Conservation (phyloP, 2,329 filamentous ascomycete species). For the Aotearoamyces nothofagi region DNA sequence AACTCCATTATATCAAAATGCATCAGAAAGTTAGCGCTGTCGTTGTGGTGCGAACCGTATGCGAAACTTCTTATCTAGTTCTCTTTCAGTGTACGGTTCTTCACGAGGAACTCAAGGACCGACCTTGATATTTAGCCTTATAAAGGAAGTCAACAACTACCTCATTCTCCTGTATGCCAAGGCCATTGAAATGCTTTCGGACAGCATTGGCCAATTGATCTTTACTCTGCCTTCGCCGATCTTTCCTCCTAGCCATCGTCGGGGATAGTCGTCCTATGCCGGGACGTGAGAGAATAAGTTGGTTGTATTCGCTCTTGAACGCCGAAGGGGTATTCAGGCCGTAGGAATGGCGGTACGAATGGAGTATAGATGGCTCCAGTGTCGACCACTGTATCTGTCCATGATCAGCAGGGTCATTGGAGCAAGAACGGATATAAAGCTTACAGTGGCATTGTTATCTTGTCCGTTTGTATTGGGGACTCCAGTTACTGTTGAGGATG, state of each 20-base stretch:
- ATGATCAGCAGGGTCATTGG: background rate
- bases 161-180: slow-evolving; percentile 68
- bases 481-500: slow-evolving; percentile 5
- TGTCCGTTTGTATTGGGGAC: slow-evolving; percentile 5
- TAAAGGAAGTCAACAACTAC: slow-evolving; percentile 48
- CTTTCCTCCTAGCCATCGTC: slow-evolving; percentile 54
- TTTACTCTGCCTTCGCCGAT: slow-evolving; percentile 52
- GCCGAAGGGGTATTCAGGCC: slow-evolving; percentile 54
- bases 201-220: slow-evolving; percentile 58
- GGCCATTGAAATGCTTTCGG: slow-evolving; percentile 70
- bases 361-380: slow-evolving; percentile 52
- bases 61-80: slow-evolving; percentile 22
- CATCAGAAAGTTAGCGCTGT: slow-evolving; percentile 10
- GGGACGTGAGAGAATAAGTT: slow-evolving; percentile 43
- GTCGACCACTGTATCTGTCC: slow-evolving; percentile 46
- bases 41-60: slow-evolving; percentile 21
- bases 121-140: slow-evolving; percentile 21
- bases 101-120: slow-evolving; percentile 1
- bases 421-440: no score
- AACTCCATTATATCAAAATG: no score
- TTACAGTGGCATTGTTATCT: slow-evolving; percentile 5
- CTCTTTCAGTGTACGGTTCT: background rate
- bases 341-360: slow-evolving; percentile 63
- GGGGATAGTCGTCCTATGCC: slow-evolving; percentile 59
- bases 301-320: slow-evolving; percentile 48